These are phyloP conservation scores for Leavenworthia alabamica DNA, from an alignment of 345 rosid genomes.

Conservation along the genomic window DNA sequence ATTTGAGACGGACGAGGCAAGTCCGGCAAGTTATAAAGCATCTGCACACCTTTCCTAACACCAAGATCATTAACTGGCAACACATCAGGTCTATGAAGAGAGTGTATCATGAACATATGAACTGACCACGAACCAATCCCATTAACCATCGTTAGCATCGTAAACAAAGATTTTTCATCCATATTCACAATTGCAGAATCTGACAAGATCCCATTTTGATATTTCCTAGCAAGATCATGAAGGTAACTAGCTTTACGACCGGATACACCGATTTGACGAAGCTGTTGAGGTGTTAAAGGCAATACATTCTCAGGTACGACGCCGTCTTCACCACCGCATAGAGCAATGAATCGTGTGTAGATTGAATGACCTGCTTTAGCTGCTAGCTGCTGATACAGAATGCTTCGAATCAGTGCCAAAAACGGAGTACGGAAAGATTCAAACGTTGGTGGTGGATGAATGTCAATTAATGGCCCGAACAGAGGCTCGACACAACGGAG, in stretches of 20 bases:
- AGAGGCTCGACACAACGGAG: constrained; percentile 76
- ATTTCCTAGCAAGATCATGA: constrained; percentile 89
- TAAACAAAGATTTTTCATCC: constrained; percentile 93
- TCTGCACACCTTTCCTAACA: constrained; percentile 84
- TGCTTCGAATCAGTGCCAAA: constrained; percentile 77
- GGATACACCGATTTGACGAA: constrained; percentile 84
- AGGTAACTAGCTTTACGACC: constrained; percentile 92
- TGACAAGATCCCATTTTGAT: constrained; percentile 76
- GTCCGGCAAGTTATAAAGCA: constrained; percentile 65
- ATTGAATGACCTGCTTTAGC: constrained; percentile 82
- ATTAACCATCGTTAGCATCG: constrained; percentile 97
- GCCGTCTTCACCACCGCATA: constrained; percentile 74
- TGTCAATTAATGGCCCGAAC: constrained; percentile 54
- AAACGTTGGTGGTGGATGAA: constrained; percentile 65
- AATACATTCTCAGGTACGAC: constrained; percentile 72
- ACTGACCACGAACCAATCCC: constrained; percentile 99
- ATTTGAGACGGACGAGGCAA: constrained; percentile 92
- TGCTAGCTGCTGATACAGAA: constrained; percentile 88
- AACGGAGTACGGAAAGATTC: constrained; percentile 78
- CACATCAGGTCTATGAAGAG: constrained; percentile 94
- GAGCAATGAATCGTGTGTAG: constrained; percentile 74
- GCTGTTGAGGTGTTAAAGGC: constrained; percentile 62
- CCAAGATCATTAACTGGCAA: constrained; percentile 87
- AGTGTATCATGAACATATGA: constrained; percentile 95
- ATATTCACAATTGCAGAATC: constrained; percentile 71